Evolutionary conservation across 305 asterid genomes (phyloP).

Genomic region (Striga hermonthica): DNA sequence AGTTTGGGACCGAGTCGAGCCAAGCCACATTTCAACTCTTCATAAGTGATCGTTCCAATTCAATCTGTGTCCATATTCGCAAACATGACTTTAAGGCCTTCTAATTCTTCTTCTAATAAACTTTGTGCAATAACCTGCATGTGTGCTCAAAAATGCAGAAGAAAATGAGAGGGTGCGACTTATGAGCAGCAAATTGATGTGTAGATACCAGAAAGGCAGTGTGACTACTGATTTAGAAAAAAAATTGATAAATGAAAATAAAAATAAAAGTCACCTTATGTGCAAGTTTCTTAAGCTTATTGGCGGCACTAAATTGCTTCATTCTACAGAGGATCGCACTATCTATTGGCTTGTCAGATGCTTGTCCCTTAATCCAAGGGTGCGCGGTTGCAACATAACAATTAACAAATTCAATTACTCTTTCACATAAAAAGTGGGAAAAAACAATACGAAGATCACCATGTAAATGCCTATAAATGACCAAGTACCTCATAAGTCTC

Average conservation of each 20-base stretch:
- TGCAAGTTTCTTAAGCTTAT: slow-evolving; percentile 76
- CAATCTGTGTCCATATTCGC: slow-evolving; percentile 7
- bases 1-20: slow-evolving; percentile 12
- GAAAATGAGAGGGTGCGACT: too few relatives aligned
- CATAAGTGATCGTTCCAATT: slow-evolving; percentile 7
- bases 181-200: too few relatives aligned
- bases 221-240: too few relatives aligned
- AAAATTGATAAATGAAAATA: too few relatives aligned
- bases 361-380: slow-evolving; percentile 72
- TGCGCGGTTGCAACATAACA: too few relatives aligned
- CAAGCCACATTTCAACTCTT: slow-evolving; percentile 7
- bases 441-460: too few relatives aligned
- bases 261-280: slow-evolving; percentile 43
- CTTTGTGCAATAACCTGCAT: slow-evolving; percentile 4
- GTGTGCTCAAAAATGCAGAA: neutral
- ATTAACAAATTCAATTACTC: too few relatives aligned
- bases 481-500: neutral
- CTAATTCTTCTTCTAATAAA: slow-evolving; percentile 7
- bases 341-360: slow-evolving; percentile 73
- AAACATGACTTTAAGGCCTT: slow-evolving; percentile 7
- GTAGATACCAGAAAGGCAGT: too few relatives aligned
- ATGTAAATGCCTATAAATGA: too few relatives aligned
- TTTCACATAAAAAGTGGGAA: too few relatives aligned
- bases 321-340: slow-evolving; percentile 69
- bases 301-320: slow-evolving; percentile 82